Evolutionary conservation across 352 stramenopile genomes (phyloP).

Genomic region (Globisporangium camurandrum): DNA sequence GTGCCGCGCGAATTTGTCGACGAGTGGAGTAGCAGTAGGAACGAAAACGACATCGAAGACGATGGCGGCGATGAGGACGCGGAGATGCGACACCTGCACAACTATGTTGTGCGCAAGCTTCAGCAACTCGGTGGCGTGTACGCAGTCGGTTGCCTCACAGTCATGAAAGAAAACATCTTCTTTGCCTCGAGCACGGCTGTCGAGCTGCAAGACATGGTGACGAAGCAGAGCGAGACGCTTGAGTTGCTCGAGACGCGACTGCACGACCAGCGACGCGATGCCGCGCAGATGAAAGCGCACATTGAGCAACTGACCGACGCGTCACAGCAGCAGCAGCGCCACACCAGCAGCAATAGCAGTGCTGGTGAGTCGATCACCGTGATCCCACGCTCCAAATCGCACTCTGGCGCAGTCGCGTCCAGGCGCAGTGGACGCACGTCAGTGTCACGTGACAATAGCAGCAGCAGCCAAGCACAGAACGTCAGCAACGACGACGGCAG

Average conservation of each 20-base stretch:
- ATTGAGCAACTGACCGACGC: slow-evolving; percentile 24
- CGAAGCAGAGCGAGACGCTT: slow-evolving; percentile 42
- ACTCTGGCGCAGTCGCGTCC: slow-evolving; percentile 10
- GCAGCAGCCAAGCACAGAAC: no score
- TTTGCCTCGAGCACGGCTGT: slow-evolving; percentile 51
- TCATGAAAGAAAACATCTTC: slow-evolving; percentile 66
- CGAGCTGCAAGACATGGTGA: slow-evolving; percentile 54
- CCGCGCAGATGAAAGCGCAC: slow-evolving; percentile 38
- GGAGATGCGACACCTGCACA: slow-evolving; percentile 19
- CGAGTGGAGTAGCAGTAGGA: no score
- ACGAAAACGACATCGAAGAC: slow-evolving; percentile 1
- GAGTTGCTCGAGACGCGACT: slow-evolving; percentile 47
- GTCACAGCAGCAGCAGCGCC: not conserved
- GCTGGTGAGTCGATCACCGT: slow-evolving; percentile 3
- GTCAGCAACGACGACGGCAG: slow-evolving; percentile 14
- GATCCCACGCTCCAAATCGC: slow-evolving; percentile 23
- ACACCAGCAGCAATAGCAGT: no score
- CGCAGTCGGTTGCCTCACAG: slow-evolving; percentile 42
- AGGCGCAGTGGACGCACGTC: not conserved
- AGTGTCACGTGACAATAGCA: slow-evolving; percentile 6
- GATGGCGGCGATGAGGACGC: slow-evolving; percentile 11
- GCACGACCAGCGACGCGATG: slow-evolving; percentile 47
- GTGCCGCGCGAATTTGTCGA: slow-evolving; percentile 28
- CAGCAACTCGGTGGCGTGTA: slow-evolving; percentile 30
- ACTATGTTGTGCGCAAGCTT: slow-evolving; percentile 31